Conservation (phyloP, 2,329 filamentous ascomycete species). For the Penicillium sp. region DNA sequence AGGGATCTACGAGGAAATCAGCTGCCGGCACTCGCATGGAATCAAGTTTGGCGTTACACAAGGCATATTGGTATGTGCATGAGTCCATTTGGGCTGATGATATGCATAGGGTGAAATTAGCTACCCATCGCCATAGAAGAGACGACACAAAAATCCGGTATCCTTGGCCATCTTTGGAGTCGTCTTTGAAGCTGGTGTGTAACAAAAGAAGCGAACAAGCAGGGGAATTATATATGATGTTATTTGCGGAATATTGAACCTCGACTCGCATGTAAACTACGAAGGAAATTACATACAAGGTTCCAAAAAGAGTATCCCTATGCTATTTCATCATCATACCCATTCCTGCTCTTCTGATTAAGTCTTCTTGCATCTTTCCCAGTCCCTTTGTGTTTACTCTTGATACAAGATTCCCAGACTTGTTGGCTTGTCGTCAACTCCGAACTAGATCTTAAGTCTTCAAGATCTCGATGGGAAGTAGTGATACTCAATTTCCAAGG, state of each 20-base stretch:
- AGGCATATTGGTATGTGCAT: background rate
- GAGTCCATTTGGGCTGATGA: background rate
- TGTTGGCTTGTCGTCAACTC: background rate
- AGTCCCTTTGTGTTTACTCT: background rate
- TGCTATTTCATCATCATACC: background rate
- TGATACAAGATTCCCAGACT: too few relatives aligned
- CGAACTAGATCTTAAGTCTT: background rate
- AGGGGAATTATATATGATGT: too few relatives aligned
- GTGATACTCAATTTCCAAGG: background rate
- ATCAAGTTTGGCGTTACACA: background rate
- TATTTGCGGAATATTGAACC: background rate
- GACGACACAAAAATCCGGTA: too few relatives aligned
- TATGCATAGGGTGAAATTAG: too few relatives aligned
- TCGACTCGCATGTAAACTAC: too few relatives aligned
- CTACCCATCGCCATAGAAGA: too few relatives aligned
- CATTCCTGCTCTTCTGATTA: background rate
- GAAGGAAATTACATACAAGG: background rate
- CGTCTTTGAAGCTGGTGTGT: too few relatives aligned
- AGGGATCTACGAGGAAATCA: background rate
- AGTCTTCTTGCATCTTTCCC: background rate
- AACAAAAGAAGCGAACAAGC: too few relatives aligned
- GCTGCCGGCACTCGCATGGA: background rate
- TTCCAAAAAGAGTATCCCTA: background rate
- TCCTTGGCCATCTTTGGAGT: too few relatives aligned
- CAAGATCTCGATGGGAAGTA: background rate